Percentiles rank a stretch among this genome's conserved stretches.
Conservation (phyloP, 1,284 basidiomycete species). For the Gomphus bonarii region DNA sequence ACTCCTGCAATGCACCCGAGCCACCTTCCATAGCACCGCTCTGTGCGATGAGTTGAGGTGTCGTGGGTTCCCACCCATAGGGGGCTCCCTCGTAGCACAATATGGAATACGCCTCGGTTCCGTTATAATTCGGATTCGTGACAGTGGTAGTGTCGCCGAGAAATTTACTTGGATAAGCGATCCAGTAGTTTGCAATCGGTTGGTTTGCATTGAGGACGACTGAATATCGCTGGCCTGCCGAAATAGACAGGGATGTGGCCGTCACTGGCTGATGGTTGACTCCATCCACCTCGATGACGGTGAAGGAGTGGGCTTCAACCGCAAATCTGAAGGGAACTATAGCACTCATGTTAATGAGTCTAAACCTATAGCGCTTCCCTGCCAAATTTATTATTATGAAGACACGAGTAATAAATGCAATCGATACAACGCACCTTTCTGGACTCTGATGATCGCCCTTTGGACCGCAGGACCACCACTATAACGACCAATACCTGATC, state of each 20-base stretch:
- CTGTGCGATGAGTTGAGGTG: conserved; percentile 12
- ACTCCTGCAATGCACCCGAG: conserved; percentile 19
- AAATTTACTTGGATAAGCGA: conserved; percentile 22
- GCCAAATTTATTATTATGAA: not conserved
- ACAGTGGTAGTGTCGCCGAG: not conserved
- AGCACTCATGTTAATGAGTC: conserved; percentile 26
- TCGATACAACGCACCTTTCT: conserved; percentile 13
- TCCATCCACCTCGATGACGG: conserved; percentile 33
- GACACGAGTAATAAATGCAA: not conserved
- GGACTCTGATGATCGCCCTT: conserved; percentile 25
- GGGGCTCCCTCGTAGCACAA: conserved; percentile 27
- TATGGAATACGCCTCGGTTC: conserved; percentile 18
- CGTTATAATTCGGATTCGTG: conserved; percentile 8
- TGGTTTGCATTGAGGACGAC: conserved; percentile 28
- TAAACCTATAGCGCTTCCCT: conserved; percentile 17
- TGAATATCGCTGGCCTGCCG: conserved; percentile 20
- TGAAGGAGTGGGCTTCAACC: conserved; percentile 16
- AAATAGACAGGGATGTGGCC: conserved; percentile 24
- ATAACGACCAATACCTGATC: conserved; percentile 25
- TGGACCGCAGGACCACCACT: conserved; percentile 24
- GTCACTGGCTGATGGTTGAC: conserved; percentile 22
- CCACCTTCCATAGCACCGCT: conserved; percentile 1
- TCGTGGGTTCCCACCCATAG: conserved; percentile 20
- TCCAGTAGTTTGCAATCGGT: conserved; percentile 23
- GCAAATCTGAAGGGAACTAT: conserved; percentile 21